Base-by-base conservation (phyloP, 345 rosid species). In the Lagerstroemia speciosa region DNA sequence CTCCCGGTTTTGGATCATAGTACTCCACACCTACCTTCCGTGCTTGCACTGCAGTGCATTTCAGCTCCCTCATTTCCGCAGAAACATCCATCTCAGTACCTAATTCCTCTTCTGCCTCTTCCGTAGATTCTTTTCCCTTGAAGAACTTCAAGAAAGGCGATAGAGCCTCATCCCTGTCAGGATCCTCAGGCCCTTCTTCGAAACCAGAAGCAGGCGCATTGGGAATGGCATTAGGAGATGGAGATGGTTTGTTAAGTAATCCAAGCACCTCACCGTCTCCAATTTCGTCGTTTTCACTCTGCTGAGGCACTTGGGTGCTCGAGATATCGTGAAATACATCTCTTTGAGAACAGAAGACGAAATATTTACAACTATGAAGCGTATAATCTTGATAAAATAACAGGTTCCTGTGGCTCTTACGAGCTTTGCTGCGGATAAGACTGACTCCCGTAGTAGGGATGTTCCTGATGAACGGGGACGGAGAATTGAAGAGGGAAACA, bases 121-220 rank as follows among this genome's bases (percentile, higher is more conserved):
- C 83, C 40, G 63, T n/a, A 0, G 86, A 68, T 65, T 78, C 79
- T 46, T 65, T 81, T 19, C 84, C 80, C 75, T 86, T 87, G 75
- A 91, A 87, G 76, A 89, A 87, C 81, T 87, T 93, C 78, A 91
- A 46, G 74, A 93, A 91, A 53, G 97, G 98, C 58, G 87, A 83
- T 11, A 93, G 76, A 33, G 88, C 86, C 76, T 89, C 94, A 17
- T 83, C 96, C 22, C 80, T 74, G n/a, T 68, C 79, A 55, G 72
- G 34, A 26, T 77, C 76, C 2, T 68, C 76, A 71, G 67, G 14
- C 38, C 75, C 76, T 17, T 74, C 63, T 40, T 76, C 83, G 40
- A 55, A 78, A 61, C 78, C 82, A 38, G 69, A 45, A 20, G 72
- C 75, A 69, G 73, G 33, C 27, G 53, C 86, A 63, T 67, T 75